phyloP scores from a whole-genome alignment of 192 early-diverging fungal genomes.

The Linnemannia elongata region DNA sequence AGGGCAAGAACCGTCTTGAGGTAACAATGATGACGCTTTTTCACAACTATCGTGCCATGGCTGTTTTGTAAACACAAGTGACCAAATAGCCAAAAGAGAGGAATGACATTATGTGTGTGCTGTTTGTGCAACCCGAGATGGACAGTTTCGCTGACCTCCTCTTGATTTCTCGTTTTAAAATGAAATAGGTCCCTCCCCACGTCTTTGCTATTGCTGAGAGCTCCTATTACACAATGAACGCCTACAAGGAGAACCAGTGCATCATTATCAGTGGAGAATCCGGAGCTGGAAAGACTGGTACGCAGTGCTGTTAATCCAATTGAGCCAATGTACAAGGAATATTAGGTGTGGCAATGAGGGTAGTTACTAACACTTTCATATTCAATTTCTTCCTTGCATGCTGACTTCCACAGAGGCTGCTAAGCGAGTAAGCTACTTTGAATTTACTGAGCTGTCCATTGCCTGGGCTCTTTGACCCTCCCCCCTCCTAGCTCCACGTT shows the following conservation, averaged over 20 bases:
- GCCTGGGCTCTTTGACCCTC: background rate
- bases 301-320: background rate
- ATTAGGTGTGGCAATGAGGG: background rate
- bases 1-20: constrained; percentile 88
- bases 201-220: constrained; percentile 97
- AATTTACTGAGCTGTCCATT: background rate
- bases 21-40: constrained; percentile 52
- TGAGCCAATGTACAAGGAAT: background rate
- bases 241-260: constrained; percentile 99
- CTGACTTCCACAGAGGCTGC: constrained; percentile 75
- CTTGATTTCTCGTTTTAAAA: background rate
- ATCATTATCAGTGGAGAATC: constrained; percentile 98
- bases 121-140: background rate
- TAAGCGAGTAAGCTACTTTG: constrained; percentile 65
- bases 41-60: background rate
- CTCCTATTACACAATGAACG: constrained; percentile 93
- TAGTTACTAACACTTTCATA: background rate
- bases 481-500: background rate
- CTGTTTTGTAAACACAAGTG: background rate
- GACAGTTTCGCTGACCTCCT: constrained; percentile 4
- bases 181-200: constrained; percentile 87
- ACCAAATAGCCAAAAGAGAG: background rate
- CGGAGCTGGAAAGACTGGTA: constrained; percentile 89
- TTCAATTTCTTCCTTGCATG: background rate
- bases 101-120: background rate